Evolutionary conservation across 208 protist species (phyloP).

Genomic region (Leptomonas pyrrhocoris): DNA sequence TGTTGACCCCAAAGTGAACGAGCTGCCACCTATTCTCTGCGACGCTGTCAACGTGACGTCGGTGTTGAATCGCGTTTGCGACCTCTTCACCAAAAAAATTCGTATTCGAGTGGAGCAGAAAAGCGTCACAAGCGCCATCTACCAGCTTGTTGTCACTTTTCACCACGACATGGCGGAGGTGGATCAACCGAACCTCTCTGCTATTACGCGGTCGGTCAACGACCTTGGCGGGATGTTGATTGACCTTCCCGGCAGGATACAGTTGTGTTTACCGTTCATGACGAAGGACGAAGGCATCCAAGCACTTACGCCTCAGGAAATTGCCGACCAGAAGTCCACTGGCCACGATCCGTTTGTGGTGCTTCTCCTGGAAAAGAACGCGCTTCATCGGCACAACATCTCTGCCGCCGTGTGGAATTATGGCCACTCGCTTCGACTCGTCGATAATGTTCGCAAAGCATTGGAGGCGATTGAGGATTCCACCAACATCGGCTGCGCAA

Average conservation of each 20-base stretch:
- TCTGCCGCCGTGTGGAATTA: constrained; percentile 56
- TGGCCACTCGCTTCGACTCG: constrained; percentile 60
- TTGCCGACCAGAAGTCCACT: constrained; percentile 29
- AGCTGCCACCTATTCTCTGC: constrained; percentile 56
- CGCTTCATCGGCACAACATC: constrained; percentile 71
- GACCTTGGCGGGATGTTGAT: constrained; percentile 60
- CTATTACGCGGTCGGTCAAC: constrained; percentile 45
- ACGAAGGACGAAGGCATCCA: constrained; percentile 48
- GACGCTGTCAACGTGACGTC: constrained; percentile 46
- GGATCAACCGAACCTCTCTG: constrained; percentile 34
- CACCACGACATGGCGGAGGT: constrained; percentile 48
- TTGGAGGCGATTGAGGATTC: constrained; percentile 62
- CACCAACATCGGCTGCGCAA: constrained; percentile 65
- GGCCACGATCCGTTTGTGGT: constrained; percentile 58
- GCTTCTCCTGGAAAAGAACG: constrained; percentile 70
- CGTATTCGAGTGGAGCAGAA: constrained; percentile 61
- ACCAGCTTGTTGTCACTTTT: constrained; percentile 58
- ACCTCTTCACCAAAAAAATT: constrained; percentile 60
- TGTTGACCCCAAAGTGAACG: constrained; percentile 56
- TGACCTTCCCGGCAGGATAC: constrained; percentile 41
- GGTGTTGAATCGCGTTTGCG: constrained; percentile 42
- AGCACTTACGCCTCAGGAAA: constrained; percentile 31
- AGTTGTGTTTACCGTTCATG: constrained; percentile 57
- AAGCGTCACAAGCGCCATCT: constrained; percentile 55
- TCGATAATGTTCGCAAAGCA: constrained; percentile 63